Evolutionary conservation across 345 rosid species (phyloP).

Genomic region (Cardamine resedifolia): DNA sequence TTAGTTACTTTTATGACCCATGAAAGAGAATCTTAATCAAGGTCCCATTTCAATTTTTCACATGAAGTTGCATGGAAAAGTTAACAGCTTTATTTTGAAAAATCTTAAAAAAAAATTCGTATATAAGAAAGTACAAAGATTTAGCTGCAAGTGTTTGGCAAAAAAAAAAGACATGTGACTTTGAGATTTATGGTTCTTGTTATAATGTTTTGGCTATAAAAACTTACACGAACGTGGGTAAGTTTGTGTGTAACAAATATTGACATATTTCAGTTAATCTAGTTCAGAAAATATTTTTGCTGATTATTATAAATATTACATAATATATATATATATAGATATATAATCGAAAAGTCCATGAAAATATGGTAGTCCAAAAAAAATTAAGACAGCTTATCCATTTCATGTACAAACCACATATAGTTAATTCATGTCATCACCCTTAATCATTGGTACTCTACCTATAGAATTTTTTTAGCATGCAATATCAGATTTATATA

Average conservation of each 20-base stretch:
- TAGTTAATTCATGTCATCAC: not conserved
- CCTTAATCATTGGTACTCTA: conserved; percentile 17
- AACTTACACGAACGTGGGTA: not conserved
- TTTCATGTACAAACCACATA: not conserved
- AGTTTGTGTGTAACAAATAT: not conserved
- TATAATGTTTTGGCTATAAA: not conserved
- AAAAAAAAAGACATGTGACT: not conserved
- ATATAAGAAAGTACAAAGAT: not conserved
- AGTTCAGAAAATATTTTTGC: not conserved
- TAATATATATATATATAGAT: not conserved
- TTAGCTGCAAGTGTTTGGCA: not conserved
- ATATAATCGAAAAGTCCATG: not conserved
- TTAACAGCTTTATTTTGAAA: too few relatives aligned
- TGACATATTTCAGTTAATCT: not conserved
- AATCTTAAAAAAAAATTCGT: too few relatives aligned
- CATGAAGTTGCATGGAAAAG: conserved; percentile 24
- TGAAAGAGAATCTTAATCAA: conserved; percentile 37
- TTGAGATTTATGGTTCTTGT: not conserved
- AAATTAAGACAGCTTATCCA: not conserved
- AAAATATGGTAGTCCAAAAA: not conserved
- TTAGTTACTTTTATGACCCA: conserved; percentile 40
- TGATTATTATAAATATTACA: not conserved
- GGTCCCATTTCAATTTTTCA: conserved; percentile 30
- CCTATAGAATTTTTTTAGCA: not conserved
- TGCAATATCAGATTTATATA: not conserved